phyloP scores from a whole-genome alignment of 2,329 filamentous ascomycete species.

The Macrophomina tecta region DNA sequence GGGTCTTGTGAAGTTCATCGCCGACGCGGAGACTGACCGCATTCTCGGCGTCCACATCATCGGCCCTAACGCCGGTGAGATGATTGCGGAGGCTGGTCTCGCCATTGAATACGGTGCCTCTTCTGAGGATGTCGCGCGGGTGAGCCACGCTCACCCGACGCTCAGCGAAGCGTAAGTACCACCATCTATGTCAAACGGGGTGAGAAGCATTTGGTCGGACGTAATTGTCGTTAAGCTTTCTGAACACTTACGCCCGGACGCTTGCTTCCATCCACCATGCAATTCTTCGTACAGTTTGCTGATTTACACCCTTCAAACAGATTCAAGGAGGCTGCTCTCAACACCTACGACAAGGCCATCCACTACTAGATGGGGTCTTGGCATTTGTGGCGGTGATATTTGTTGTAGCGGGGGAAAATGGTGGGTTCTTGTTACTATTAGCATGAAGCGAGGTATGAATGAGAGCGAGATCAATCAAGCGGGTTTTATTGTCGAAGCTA shows the following conservation, averaged over 20 bases:
- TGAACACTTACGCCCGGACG: no score
- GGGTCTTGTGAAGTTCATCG: constrained; percentile 95
- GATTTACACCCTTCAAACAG: background rate
- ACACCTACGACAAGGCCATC: constrained; percentile 92
- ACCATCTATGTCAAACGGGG: no score
- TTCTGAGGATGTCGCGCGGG: constrained; percentile 74
- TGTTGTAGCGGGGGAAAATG: constrained; percentile 9
- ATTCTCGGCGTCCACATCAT: constrained; percentile 97
- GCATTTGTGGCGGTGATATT: background rate
- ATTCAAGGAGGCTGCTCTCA: constrained; percentile 99
- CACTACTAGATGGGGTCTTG: constrained; percentile 68
- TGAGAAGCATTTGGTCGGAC: no score
- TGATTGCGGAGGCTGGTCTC: constrained; percentile 97
- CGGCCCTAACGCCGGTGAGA: constrained; percentile 94
- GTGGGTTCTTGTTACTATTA: constrained; percentile 7
- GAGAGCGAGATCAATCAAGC: constrained; percentile 11
- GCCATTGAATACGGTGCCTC: constrained; percentile 96
- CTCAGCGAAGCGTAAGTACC: constrained; percentile 74
- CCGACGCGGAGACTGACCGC: constrained; percentile 94
- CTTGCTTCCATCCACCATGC: no score
- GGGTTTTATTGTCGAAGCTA: background rate
- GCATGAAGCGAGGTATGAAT: background rate
- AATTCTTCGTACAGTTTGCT: background rate
- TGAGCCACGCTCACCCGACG: constrained; percentile 95
- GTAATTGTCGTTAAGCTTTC: no score